These are phyloP conservation scores for Pleodorina starrii DNA, from an alignment of 139 green algal genomes.

Conservation along the genomic window DNA sequence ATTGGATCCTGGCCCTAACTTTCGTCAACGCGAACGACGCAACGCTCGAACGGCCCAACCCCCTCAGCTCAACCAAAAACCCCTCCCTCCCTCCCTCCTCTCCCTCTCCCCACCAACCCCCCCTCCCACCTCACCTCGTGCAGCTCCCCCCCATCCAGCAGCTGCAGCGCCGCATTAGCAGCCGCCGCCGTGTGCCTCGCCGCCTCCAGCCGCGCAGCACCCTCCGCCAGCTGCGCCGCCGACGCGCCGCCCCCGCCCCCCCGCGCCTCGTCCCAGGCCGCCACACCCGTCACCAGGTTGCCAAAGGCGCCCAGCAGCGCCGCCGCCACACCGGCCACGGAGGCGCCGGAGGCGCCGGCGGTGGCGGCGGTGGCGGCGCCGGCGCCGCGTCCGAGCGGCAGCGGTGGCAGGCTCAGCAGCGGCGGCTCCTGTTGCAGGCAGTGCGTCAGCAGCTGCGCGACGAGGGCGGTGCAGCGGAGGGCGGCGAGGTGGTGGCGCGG, in stretches of 20 bases:
- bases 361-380: too few relatives aligned
- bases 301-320: conserved; percentile 26
- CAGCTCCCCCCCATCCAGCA: not conserved
- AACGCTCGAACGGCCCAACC: too few relatives aligned
- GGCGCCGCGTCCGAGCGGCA: not conserved
- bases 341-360: too few relatives aligned
- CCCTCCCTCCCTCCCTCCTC: not conserved
- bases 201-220: not conserved
- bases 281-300: not conserved
- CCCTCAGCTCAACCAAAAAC: too few relatives aligned
- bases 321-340: not conserved
- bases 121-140: not conserved
- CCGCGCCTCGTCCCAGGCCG: not conserved
- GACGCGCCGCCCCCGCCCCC: not conserved
- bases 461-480: not conserved
- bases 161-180: conserved; percentile 19
- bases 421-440: conserved; percentile 42
- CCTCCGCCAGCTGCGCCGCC: not conserved
- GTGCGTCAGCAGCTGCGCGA: conserved; percentile 24
- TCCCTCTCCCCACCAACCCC: not conserved
- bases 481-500: not conserved
- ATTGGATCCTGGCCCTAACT: too few relatives aligned
- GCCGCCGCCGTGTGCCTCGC: not conserved
- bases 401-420: conserved; percentile 18
- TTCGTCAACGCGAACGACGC: too few relatives aligned